phyloP scores from a whole-genome alignment of 257 asterid genomes.

The Solanum rostratum region DNA sequence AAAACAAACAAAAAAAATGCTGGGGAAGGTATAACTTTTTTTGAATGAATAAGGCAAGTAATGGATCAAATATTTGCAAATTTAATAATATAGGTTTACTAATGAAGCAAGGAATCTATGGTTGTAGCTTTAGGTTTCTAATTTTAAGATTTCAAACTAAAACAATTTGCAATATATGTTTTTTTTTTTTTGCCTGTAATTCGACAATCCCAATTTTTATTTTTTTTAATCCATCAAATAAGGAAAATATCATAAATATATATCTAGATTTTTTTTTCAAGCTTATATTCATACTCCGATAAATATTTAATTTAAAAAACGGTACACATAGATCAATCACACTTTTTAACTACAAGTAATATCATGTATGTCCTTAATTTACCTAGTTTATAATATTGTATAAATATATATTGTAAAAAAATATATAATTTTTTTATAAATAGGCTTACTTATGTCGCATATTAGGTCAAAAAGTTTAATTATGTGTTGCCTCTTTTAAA shows the following conservation, averaged over 20 bases:
- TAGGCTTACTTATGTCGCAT: background rate
- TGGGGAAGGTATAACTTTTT: background rate
- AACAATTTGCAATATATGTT: too few relatives aligned
- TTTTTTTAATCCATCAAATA: too few relatives aligned
- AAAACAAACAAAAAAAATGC: too few relatives aligned
- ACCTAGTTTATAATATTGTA: too few relatives aligned
- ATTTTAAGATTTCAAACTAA: background rate
- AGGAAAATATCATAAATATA: background rate
- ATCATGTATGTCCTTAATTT: too few relatives aligned
- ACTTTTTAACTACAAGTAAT: background rate
- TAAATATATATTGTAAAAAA: too few relatives aligned
- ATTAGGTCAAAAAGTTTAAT: background rate
- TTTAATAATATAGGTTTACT: background rate
- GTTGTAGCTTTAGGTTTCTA: background rate
- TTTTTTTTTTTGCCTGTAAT: too few relatives aligned
- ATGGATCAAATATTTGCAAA: background rate
- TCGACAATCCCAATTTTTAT: too few relatives aligned
- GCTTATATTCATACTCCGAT: background rate
- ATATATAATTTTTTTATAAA: too few relatives aligned
- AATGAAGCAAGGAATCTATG: background rate
- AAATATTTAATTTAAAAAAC: too few relatives aligned
- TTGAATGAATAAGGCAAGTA: background rate
- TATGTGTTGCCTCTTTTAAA: background rate
- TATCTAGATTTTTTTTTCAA: too few relatives aligned
- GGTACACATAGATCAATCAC: background rate